Evolutionary conservation across 768 basidiomycete genomes (phyloP).

Genomic region (Podaxis carcinomalis): DNA sequence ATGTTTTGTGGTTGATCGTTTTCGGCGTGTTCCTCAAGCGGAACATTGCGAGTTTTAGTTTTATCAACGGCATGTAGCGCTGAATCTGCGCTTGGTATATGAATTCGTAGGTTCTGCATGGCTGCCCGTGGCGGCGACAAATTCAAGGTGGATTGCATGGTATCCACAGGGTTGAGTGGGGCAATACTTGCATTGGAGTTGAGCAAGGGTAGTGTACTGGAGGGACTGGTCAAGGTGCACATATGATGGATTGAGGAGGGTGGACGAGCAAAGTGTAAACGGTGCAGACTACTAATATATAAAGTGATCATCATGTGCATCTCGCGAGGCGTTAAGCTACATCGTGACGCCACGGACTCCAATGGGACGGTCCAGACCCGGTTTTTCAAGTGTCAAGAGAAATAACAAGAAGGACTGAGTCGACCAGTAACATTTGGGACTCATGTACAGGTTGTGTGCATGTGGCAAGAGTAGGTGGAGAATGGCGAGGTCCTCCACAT

Average conservation of each 20-base stretch:
- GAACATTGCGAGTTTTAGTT: not conserved
- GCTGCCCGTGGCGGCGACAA: not conserved
- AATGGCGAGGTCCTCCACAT: too few relatives aligned
- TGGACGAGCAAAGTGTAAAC: not conserved
- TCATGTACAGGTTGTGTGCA: too few relatives aligned
- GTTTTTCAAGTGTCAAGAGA: too few relatives aligned
- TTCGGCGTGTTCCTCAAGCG: not conserved
- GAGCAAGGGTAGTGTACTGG: not conserved
- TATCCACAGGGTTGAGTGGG: not conserved
- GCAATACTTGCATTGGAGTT: not conserved
- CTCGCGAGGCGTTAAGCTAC: too few relatives aligned
- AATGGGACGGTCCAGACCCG: too few relatives aligned
- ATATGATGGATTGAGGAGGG: too few relatives aligned
- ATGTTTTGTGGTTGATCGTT: conserved; percentile 7
- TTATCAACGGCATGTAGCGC: not conserved
- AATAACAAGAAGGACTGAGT: too few relatives aligned
- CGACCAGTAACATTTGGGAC: too few relatives aligned
- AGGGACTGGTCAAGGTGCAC: too few relatives aligned
- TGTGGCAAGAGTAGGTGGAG: too few relatives aligned
- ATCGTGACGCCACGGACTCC: too few relatives aligned
- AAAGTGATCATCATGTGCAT: too few relatives aligned
- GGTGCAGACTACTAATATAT: not conserved
- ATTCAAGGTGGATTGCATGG: not conserved
- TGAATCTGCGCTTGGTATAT: not conserved
- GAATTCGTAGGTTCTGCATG: not conserved